A percentile compares a stretch with the other conserved stretches of the same genome.
Conservation (phyloP, 2,329 filamentous ascomycete species). For the Monilinia vaccinii-corymbosi region DNA sequence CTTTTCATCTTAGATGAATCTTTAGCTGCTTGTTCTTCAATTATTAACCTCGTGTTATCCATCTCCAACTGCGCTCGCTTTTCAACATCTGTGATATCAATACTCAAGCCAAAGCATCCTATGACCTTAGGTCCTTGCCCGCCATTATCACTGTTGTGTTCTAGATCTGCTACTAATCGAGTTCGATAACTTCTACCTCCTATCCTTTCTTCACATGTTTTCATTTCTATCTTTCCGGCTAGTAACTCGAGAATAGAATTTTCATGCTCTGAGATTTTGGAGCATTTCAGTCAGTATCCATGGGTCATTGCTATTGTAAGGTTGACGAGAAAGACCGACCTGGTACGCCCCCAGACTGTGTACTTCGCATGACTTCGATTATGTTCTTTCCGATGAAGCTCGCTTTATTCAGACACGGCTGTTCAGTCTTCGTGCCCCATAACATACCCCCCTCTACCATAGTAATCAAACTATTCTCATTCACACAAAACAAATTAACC, state of each 20-base stretch:
- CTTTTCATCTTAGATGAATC: slow-evolving; percentile 22
- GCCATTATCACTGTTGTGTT: slow-evolving; percentile 16
- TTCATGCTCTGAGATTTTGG: slow-evolving; percentile 13
- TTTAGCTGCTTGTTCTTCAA: slow-evolving; percentile 22
- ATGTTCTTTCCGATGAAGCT: slow-evolving; percentile 13
- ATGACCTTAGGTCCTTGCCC: slow-evolving; percentile 16
- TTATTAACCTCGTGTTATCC: slow-evolving; percentile 18
- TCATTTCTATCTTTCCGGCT: slow-evolving; percentile 15
- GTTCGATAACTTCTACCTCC: slow-evolving; percentile 16
- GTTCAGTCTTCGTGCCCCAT: slow-evolving; percentile 9
- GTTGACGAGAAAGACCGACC: background rate
- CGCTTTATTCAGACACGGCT: slow-evolving; percentile 6
- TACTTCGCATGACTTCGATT: slow-evolving; percentile 12
- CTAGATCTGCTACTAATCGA: slow-evolving; percentile 20
- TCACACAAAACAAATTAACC: slow-evolving; percentile 20
- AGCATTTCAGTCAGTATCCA: background rate
- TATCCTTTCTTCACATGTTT: slow-evolving; percentile 18
- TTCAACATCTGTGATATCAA: slow-evolving; percentile 23
- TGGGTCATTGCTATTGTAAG: background rate
- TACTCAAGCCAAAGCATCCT: slow-evolving; percentile 21
- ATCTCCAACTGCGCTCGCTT: slow-evolving; percentile 16
- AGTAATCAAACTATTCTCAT: slow-evolving; percentile 14
- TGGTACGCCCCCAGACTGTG: slow-evolving; percentile 12
- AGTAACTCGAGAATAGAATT: slow-evolving; percentile 17
- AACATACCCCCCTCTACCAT: slow-evolving; percentile 20